Evolutionary conservation across 2,329 filamentous ascomycete genomes (phyloP).

Genomic region (Nannizziopsis barbatae): DNA sequence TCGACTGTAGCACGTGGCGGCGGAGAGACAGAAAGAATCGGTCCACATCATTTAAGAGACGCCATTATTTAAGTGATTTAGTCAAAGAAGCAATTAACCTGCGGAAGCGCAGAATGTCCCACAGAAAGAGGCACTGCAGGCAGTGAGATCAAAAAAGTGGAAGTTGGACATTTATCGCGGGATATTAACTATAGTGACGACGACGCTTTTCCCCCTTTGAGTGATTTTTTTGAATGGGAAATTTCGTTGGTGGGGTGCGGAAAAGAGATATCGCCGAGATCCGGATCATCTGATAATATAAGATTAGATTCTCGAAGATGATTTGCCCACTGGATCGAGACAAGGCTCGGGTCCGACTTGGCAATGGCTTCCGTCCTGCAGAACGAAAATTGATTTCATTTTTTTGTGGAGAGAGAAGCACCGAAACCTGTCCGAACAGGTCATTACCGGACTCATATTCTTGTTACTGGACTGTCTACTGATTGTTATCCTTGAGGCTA

Average conservation of each 20-base stretch:
- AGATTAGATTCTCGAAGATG: not conserved
- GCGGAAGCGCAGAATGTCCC: not conserved
- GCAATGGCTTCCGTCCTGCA: not conserved
- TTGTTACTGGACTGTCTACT: no score
- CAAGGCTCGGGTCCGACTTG: no score
- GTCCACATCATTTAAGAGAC: conserved; percentile 5
- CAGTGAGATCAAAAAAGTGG: not conserved
- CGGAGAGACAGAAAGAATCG: not conserved
- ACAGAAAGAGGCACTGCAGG: not conserved
- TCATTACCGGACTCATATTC: no score
- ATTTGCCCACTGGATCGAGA: not conserved
- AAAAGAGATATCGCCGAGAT: conserved; percentile 7
- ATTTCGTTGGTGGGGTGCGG: not conserved
- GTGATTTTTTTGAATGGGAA: not conserved
- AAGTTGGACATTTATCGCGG: no score
- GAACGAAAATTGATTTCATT: not conserved
- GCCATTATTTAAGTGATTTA: no score
- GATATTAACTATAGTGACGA: not conserved
- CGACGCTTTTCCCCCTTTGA: not conserved
- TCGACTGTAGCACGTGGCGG: not conserved
- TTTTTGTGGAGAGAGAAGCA: not conserved
- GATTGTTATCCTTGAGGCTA: not conserved
- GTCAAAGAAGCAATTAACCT: not conserved
- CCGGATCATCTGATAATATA: conserved; percentile 8
- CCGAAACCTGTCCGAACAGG: no score